Percentiles rank a stretch among this genome's conserved stretches.
Conservation (phyloP, 2,329 filamentous ascomycete genomes). For the Ceratocystis albifundus region DNA sequence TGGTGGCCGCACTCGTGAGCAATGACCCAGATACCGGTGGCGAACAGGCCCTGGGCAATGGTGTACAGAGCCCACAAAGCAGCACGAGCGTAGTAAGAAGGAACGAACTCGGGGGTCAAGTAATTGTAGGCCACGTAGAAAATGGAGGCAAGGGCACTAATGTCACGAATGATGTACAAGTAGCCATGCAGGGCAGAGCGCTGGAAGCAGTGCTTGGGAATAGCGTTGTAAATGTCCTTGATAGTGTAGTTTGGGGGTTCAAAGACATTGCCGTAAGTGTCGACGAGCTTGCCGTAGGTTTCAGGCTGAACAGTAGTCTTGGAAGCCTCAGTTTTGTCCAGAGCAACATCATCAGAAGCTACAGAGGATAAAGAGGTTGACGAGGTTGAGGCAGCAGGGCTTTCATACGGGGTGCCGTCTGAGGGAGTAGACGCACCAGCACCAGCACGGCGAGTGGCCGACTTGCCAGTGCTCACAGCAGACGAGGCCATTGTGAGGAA, state of each 20-base stretch:
- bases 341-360: constrained; percentile 46
- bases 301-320: constrained; percentile 28
- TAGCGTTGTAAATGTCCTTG: constrained; percentile 93
- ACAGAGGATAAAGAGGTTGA: constrained; percentile 88
- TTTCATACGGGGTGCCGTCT: constrained; percentile 47
- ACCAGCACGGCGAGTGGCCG: constrained; percentile 23
- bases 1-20: constrained; percentile 98
- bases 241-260: constrained; percentile 90
- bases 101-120: constrained; percentile 72
- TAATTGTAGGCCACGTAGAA: constrained; percentile 86
- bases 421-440: constrained; percentile 32
- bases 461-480: constrained; percentile 19
- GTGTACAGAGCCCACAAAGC: constrained; percentile 56
- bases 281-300: constrained; percentile 57
- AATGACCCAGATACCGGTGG: constrained; percentile 88
- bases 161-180: constrained; percentile 73
- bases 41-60: constrained; percentile 79
- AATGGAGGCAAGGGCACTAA: constrained; percentile 57
- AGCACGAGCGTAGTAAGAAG: constrained; percentile 54
- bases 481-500: constrained; percentile 22
- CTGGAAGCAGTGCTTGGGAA: constrained; percentile 94
- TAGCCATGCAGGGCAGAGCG: constrained; percentile 66
- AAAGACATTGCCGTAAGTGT: constrained; percentile 94
- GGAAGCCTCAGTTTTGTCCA: constrained; percentile 30
- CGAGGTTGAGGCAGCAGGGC: constrained; percentile 55